Evolutionary conservation across 176 grass and related monocot genomes (phyloP).

Genomic region (Miscanthus lutarioriparius): DNA sequence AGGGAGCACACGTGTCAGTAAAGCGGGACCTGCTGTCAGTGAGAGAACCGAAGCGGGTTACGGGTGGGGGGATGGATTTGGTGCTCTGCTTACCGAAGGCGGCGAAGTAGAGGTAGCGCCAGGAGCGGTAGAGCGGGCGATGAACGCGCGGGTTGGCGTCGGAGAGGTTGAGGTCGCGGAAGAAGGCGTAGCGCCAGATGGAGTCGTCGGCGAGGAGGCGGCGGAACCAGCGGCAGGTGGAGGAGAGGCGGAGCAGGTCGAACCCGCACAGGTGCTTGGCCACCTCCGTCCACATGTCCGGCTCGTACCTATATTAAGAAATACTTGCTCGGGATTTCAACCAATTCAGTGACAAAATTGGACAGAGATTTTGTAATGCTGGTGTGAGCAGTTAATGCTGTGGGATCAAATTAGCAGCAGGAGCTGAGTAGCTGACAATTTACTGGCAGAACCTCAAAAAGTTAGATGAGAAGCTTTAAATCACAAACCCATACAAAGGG

Average conservation of each 20-base stretch:
- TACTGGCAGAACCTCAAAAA: background rate
- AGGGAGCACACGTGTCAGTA: conserved; percentile 38
- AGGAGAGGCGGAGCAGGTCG: conserved; percentile 66
- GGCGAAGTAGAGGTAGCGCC: conserved; percentile 66
- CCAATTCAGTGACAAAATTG: background rate
- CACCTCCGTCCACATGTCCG: conserved; percentile 92
- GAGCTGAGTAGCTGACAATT: background rate
- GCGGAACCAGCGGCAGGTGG: conserved; percentile 66
- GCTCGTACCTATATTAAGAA: conserved; percentile 60
- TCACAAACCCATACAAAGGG: background rate
- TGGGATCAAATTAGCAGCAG: background rate
- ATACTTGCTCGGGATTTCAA: conserved; percentile 7
- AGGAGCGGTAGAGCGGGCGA: conserved; percentile 50
- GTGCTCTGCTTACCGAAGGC: conserved; percentile 62
- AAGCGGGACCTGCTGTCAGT: conserved; percentile 15
- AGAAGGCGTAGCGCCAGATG: conserved; percentile 79
- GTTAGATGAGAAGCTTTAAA: background rate
- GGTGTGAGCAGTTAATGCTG: background rate
- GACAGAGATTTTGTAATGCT: background rate
- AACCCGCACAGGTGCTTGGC: conserved; percentile 72
- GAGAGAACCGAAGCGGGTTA: background rate
- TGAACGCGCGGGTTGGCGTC: background rate
- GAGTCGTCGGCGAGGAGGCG: conserved; percentile 63
- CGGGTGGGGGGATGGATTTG: background rate
- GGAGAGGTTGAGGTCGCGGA: conserved; percentile 71